Evolutionary conservation across 495 filamentous ascomycete species (phyloP).

Genomic region (Xeromyces bisporus): DNA sequence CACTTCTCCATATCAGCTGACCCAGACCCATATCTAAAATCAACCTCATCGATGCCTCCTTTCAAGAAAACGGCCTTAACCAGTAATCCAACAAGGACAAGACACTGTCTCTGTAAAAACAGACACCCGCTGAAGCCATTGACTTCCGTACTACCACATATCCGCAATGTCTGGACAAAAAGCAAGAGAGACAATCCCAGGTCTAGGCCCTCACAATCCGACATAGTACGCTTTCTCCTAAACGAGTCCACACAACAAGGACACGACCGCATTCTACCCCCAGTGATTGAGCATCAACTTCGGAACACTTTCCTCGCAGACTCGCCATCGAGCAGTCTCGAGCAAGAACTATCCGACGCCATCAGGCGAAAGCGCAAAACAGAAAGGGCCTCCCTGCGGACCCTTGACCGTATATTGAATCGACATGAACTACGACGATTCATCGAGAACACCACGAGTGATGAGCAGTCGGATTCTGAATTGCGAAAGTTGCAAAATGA

Average conservation of each 20-base stretch:
- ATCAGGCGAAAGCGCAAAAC: slow-evolving; percentile 4
- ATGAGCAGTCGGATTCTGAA: no score
- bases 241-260: slow-evolving; percentile 6
- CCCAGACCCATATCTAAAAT: no score
- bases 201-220: slow-evolving; percentile 12
- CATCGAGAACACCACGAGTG: no score
- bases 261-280: not conserved
- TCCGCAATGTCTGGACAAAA: slow-evolving; percentile 3
- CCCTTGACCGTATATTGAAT: not conserved
- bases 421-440: slow-evolving; percentile 4
- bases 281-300: slow-evolving; percentile 2
- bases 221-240: slow-evolving; percentile 17
- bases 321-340: slow-evolving; percentile 11
- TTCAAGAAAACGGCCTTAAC: no score
- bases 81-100: no score
- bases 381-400: no score
- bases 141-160: no score
- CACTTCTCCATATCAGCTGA: no score
- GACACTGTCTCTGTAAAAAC: no score
- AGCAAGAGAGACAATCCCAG: slow-evolving; percentile 1
- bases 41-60: no score
- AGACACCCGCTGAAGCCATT: no score
- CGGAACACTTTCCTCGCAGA: slow-evolving; percentile 7
- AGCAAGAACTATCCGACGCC: slow-evolving; percentile 10
- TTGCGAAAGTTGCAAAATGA: no score